A percentile compares a stretch with the other conserved stretches of the same genome.
Conservation (phyloP, 768 basidiomycete genomes). For the Clavulina sp. region DNA sequence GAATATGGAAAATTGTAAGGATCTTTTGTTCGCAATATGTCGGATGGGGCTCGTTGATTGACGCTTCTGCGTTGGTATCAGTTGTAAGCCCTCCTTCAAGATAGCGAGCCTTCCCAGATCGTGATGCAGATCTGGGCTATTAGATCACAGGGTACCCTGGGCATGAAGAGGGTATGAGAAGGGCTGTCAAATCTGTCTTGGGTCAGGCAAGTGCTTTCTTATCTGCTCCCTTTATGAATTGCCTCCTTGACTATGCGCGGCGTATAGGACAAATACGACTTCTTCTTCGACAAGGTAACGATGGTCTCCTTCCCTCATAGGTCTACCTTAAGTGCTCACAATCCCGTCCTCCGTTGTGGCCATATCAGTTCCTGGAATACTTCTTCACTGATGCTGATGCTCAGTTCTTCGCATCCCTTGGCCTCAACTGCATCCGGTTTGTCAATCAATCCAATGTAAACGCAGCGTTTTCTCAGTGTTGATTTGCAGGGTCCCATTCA, state of each 20-base stretch:
- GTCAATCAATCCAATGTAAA: background rate
- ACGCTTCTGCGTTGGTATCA: background rate
- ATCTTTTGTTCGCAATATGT: conserved; percentile 33
- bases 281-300: conserved; percentile 71
- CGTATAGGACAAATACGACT: conserved; percentile 32
- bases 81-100: background rate
- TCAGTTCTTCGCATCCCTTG: conserved; percentile 57
- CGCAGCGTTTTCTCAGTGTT: background rate
- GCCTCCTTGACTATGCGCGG: no score
- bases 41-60: no score
- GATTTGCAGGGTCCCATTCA: conserved; percentile 34
- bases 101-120: background rate
- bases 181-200: conserved; percentile 43
- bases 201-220: conserved; percentile 20
- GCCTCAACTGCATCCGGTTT: conserved; percentile 57
- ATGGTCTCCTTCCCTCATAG: no score
- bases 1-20: conserved; percentile 40
- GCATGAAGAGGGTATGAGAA: conserved; percentile 63
- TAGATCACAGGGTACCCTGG: conserved; percentile 46
- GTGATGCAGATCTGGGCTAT: background rate
- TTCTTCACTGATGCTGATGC: conserved; percentile 69
- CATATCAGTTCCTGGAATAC: conserved; percentile 53
- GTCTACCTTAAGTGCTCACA: background rate
- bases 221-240: background rate
- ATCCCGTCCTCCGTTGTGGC: background rate